Evolutionary conservation across 139 green algal species (phyloP).

Genomic region (Chlorella sorokiniana): DNA sequence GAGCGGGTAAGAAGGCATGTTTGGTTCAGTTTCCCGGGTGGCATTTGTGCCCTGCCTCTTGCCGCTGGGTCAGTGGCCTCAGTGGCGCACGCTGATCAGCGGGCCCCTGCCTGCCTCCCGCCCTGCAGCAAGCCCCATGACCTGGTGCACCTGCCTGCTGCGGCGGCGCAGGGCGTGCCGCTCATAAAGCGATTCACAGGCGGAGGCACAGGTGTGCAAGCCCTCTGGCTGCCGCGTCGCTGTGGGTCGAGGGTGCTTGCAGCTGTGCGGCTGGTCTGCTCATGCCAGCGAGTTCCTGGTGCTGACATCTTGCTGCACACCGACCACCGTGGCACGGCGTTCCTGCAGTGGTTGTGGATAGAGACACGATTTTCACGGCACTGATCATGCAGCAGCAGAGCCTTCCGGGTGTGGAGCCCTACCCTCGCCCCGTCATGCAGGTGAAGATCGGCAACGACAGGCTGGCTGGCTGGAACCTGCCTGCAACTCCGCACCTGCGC

Average conservation of each 20-base stretch:
- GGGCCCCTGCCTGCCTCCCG: background rate
- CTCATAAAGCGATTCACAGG: conserved; percentile 92
- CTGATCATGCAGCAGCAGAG: conserved; percentile 50
- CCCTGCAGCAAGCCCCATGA: conserved; percentile 73
- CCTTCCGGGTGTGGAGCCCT: conserved; percentile 69
- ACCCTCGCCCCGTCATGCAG: conserved; percentile 89
- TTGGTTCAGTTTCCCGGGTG: background rate
- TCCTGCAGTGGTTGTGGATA: conserved; percentile 88
- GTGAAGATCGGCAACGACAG: no score
- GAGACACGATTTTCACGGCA: conserved; percentile 71
- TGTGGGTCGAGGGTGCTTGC: no score
- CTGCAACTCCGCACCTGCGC: no score
- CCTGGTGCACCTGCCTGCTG: conserved; percentile 70
- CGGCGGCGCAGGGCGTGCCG: conserved; percentile 50
- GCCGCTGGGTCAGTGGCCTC: no score
- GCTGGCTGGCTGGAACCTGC: no score
- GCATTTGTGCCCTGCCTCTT: background rate
- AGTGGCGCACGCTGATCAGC: background rate
- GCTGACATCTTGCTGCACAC: background rate
- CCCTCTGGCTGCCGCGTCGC: no score
- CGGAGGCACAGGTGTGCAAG: conserved; percentile 76
- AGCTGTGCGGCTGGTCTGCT: background rate
- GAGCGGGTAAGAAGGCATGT: conserved; percentile 70
- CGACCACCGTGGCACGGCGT: no score
- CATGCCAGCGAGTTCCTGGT: background rate